Conservation (phyloP, 176 grass and related monocot genomes). For the Juncus inflexus region DNA sequence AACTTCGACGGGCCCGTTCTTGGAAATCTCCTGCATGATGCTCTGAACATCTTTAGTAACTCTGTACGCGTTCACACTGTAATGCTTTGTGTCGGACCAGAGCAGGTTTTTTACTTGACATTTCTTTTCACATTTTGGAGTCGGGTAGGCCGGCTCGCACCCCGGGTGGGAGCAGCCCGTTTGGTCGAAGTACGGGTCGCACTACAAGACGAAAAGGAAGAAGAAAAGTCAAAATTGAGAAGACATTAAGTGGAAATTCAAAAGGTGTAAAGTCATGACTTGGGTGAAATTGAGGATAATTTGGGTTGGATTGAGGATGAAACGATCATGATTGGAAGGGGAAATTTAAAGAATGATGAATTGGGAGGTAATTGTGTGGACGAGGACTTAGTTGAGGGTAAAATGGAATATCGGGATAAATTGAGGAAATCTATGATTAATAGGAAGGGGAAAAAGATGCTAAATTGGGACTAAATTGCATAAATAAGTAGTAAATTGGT, state of each 20-base stretch:
- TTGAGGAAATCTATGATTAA: too few relatives aligned
- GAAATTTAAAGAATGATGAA: too few relatives aligned
- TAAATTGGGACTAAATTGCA: too few relatives aligned
- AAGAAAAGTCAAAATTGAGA: background rate
- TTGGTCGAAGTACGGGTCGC: conserved; percentile 92
- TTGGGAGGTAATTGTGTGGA: too few relatives aligned
- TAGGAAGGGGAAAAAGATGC: too few relatives aligned
- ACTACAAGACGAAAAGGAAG: conserved; percentile 43
- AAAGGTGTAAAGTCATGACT: too few relatives aligned
- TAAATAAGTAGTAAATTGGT: too few relatives aligned
- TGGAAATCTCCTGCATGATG: conserved; percentile 85
- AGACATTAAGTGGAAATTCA: too few relatives aligned
- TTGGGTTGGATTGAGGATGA: background rate
- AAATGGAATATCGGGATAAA: too few relatives aligned
- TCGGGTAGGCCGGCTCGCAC: conserved; percentile 75
- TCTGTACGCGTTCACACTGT: conserved; percentile 62
- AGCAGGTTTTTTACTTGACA: conserved; percentile 75
- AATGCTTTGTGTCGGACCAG: conserved; percentile 78
- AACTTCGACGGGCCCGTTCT: conserved; percentile 85
- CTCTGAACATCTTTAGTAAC: conserved; percentile 53
- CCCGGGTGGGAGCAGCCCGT: conserved; percentile 69
- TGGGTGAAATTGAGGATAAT: conserved; percentile 13
- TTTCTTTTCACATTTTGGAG: conserved; percentile 72
- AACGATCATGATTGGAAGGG: too few relatives aligned
- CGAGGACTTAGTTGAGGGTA: too few relatives aligned